A percentile compares a stretch with the other conserved stretches of the same genome.
Evolutionary conservation across 192 early-diverging fungal genomes (phyloP).

Genomic region (Jimgerdemannia flammicorona): DNA sequence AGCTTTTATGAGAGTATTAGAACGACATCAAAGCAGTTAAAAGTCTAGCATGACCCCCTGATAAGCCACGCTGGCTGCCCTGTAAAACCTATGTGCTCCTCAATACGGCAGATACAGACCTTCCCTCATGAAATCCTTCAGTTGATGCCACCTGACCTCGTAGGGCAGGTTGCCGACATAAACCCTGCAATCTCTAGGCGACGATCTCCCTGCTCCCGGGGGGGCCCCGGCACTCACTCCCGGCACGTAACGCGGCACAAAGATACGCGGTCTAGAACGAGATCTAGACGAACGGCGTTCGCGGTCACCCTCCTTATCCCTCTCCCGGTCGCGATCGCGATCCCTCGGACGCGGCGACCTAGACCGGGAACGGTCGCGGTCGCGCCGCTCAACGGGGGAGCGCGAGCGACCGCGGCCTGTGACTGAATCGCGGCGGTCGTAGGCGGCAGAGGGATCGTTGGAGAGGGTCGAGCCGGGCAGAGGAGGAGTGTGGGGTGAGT

Average conservation of each 20-base stretch:
- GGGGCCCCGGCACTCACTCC: background rate
- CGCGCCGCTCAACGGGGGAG: background rate
- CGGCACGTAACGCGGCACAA: background rate
- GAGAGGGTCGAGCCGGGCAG: background rate
- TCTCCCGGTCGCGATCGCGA: background rate
- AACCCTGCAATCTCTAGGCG: conserved; percentile 57
- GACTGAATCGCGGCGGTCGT: background rate
- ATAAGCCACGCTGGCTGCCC: no score
- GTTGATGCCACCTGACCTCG: conserved; percentile 67
- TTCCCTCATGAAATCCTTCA: conserved; percentile 82
- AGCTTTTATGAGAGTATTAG: conserved; percentile 31
- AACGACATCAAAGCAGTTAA: background rate
- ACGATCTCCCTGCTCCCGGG: background rate
- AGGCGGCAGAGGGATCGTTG: background rate
- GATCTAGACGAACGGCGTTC: background rate
- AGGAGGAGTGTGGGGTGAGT: background rate
- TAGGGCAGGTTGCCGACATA: conserved; percentile 84
- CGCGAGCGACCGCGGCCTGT: background rate
- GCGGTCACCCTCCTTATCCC: background rate
- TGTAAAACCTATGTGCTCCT: no score
- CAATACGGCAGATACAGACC: conserved; percentile 31
- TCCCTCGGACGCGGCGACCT: background rate
- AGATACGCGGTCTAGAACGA: background rate
- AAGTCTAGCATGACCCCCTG: no score
- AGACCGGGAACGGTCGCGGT: background rate